Evolutionary conservation across 2,329 filamentous ascomycete genomes (phyloP).

Genomic region (Leptosphaerulina australis): DNA sequence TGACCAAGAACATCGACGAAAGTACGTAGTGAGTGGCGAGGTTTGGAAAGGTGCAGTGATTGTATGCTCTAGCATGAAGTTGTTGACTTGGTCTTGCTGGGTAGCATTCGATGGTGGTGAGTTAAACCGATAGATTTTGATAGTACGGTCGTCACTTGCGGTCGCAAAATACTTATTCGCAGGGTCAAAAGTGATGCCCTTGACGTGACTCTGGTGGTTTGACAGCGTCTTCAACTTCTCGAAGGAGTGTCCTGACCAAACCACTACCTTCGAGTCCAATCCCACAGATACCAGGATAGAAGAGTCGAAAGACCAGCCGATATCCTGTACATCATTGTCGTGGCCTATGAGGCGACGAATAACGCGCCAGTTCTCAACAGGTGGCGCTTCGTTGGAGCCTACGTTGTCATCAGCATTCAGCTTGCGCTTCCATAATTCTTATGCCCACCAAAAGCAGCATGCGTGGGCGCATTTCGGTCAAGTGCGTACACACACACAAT

Average conservation of each 20-base stretch:
- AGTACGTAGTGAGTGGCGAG: conserved; percentile 95
- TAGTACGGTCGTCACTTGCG: conserved; percentile 92
- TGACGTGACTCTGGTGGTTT: conserved; percentile 95
- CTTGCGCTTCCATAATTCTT: neutral
- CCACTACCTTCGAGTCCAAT: conserved; percentile 94
- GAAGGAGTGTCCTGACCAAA: conserved; percentile 98
- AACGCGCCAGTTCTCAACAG: conserved; percentile 98
- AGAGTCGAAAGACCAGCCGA: conserved; percentile 96
- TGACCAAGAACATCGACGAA: conserved; percentile 95
- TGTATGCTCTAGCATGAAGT: conserved; percentile 92
- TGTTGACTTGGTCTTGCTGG: conserved; percentile 93
- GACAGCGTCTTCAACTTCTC: conserved; percentile 95
- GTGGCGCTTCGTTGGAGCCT: conserved; percentile 86
- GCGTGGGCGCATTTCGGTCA: conserved; percentile 78
- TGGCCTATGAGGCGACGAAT: conserved; percentile 91
- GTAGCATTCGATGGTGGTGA: conserved; percentile 86
- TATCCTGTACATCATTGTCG: conserved; percentile 97
- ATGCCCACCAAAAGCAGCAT: conserved; percentile 75
- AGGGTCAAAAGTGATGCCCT: conserved; percentile 97
- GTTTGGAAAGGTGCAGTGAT: conserved; percentile 86
- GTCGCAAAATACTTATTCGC: conserved; percentile 99
- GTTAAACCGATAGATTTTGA: conserved; percentile 95
- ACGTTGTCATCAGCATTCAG: conserved; percentile 20
- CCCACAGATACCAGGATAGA: conserved; percentile 96
- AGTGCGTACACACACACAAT: conserved; percentile 97